Conservation (phyloP, 2,329 filamentous ascomycete species). For the Beauveria caledonica region DNA sequence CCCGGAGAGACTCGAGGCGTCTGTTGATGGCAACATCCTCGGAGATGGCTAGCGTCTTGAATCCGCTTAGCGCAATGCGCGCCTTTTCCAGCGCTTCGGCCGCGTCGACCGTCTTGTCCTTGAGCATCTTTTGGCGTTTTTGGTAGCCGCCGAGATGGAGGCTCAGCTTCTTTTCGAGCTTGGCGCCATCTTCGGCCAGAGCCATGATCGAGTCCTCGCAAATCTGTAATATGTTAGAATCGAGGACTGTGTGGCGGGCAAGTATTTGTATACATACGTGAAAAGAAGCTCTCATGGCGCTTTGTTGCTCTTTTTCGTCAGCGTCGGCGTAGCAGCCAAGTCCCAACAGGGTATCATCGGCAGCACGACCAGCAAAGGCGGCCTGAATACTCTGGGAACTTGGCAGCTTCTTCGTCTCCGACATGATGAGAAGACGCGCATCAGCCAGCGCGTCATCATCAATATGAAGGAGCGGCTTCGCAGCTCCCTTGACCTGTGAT, state of each 20-base stretch:
- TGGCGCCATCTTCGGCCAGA: conserved; percentile 72
- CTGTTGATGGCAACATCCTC: conserved; percentile 70
- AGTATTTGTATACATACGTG: conserved; percentile 45
- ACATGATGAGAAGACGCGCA: conserved; percentile 67
- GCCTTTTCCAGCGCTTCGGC: conserved; percentile 67
- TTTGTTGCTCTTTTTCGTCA: conserved; percentile 59
- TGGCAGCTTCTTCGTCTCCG: conserved; percentile 52
- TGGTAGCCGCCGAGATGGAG: conserved; percentile 86
- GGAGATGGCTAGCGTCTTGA: conserved; percentile 65
- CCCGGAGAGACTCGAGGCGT: conserved; percentile 65
- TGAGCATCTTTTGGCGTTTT: conserved; percentile 71
- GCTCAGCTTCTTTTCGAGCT: conserved; percentile 86
- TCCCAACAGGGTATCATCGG: conserved; percentile 60
- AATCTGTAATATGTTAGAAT: conserved; percentile 35
- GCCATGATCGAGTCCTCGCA: conserved; percentile 66
- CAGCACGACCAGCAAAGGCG: conserved; percentile 45
- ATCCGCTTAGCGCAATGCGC: conserved; percentile 61
- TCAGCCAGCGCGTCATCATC: conserved; percentile 65
- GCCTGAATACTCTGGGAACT: conserved; percentile 43
- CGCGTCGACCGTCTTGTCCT: conserved; percentile 70
- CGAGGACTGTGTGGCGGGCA: neutral
- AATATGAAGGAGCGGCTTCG: conserved; percentile 53
- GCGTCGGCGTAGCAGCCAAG: conserved; percentile 74
- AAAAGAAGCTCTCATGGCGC: conserved; percentile 61
- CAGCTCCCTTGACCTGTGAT: conserved; percentile 53